Evolutionary conservation across 2,329 filamentous ascomycete genomes (phyloP).

Genomic region (Setomelanomma holmii): DNA sequence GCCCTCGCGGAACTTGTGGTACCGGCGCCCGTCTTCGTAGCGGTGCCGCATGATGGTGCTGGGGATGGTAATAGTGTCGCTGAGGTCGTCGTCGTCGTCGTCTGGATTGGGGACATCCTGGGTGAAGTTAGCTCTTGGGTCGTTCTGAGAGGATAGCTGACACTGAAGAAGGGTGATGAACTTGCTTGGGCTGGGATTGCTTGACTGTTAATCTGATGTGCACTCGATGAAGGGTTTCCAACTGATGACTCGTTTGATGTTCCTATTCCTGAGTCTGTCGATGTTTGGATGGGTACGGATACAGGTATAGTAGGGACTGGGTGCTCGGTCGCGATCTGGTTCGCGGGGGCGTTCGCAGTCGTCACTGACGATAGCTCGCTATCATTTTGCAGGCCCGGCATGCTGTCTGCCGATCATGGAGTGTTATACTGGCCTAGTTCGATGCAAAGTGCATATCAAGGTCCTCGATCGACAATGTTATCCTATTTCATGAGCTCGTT

Average conservation of each 20-base stretch:
- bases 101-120: background rate
- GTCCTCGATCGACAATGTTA: background rate
- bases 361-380: background rate
- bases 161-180: too few relatives aligned
- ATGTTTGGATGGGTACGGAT: too few relatives aligned
- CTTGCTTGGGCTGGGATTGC: slow-evolving; percentile 13
- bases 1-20: slow-evolving; percentile 41
- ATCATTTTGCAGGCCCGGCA: background rate
- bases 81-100: slow-evolving; percentile 15
- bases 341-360: background rate
- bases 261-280: background rate
- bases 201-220: slow-evolving; percentile 19
- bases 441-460: background rate
- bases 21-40: slow-evolving; percentile 42
- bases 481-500: background rate
- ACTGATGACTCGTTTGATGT: background rate
- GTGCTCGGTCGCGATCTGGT: background rate
- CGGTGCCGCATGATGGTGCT: slow-evolving; percentile 40
- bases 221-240: slow-evolving; percentile 9
- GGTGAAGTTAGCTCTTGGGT: background rate
- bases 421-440: background rate
- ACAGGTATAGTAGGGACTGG: too few relatives aligned
- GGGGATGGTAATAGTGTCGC: slow-evolving; percentile 41
- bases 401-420: background rate
- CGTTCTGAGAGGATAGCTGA: background rate